Evolutionary conservation across 495 filamentous ascomycete genomes (phyloP).

Genomic region (Cryomyces minteri): DNA sequence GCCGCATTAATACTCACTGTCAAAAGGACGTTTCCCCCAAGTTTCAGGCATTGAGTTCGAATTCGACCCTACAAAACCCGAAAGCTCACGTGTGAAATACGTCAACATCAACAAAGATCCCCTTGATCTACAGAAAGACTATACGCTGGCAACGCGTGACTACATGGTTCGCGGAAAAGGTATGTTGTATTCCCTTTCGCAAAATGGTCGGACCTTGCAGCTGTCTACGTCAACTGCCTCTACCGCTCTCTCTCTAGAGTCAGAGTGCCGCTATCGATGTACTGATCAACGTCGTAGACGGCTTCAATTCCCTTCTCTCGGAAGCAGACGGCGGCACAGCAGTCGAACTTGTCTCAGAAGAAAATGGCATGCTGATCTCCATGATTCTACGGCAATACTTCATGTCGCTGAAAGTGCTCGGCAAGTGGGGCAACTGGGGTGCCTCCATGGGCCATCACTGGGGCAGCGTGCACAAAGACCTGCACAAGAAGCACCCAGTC

Average conservation of each 20-base stretch:
- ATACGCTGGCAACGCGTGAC: constrained; percentile 55
- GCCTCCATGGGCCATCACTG: constrained; percentile 40
- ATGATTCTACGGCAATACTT: constrained; percentile 81
- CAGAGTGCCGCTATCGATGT: background rate
- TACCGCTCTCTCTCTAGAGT: no score
- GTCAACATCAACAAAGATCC: constrained; percentile 39
- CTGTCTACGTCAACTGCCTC: no score
- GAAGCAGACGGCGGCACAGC: constrained; percentile 50
- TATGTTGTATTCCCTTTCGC: background rate
- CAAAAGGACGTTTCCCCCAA: constrained; percentile 40
- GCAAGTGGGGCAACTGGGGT: constrained; percentile 50
- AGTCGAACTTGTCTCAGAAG: constrained; percentile 62
- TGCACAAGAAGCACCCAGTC: constrained; percentile 22
- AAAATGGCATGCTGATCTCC: constrained; percentile 69
- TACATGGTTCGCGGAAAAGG: constrained; percentile 72
- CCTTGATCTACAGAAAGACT: constrained; percentile 38
- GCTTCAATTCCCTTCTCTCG: constrained; percentile 53
- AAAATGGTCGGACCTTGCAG: no score
- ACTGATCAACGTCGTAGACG: constrained; percentile 28
- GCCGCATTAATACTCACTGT: constrained; percentile 1
- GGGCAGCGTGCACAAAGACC: constrained; percentile 33
- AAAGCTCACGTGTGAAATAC: constrained; percentile 41
- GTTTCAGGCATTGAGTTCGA: constrained; percentile 62
- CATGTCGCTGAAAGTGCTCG: constrained; percentile 59
- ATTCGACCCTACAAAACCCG: constrained; percentile 40